Percentiles rank a stretch among this genome's conserved stretches.
Evolutionary conservation across 148 eudicot species (phyloP).

Genomic region (Polygonum aviculare): DNA sequence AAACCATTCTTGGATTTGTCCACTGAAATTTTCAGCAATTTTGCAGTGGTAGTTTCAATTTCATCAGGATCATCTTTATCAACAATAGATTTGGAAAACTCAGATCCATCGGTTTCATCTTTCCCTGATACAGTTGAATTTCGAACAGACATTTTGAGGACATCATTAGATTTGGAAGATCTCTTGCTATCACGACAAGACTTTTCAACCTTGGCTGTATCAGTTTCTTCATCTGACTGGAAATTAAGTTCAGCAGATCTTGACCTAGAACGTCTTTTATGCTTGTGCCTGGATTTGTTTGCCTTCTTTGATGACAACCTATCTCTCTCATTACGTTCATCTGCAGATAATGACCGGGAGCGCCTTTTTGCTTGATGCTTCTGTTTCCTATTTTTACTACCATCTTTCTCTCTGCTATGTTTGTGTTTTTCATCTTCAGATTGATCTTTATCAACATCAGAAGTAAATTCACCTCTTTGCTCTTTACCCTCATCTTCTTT

Average conservation of each 20-base stretch:
- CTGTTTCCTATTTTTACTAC: constrained; percentile 35
- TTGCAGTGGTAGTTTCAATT: constrained; percentile 17
- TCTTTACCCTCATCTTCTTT: constrained; percentile 20
- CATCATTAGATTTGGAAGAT: constrained; percentile 30
- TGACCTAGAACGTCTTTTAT: constrained; percentile 50
- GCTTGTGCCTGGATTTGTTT: constrained; percentile 31
- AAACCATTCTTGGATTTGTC: constrained; percentile 11
- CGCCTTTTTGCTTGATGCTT: constrained; percentile 40
- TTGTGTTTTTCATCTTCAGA: constrained; percentile 35
- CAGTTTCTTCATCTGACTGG: constrained; percentile 18
- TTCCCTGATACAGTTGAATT: constrained; percentile 17
- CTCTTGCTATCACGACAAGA: constrained; percentile 19
- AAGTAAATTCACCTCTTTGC: constrained; percentile 20
- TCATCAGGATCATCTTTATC: constrained; percentile 26
- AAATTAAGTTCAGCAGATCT: constrained; percentile 32
- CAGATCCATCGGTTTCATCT: constrained; percentile 21
- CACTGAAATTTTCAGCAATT: constrained; percentile 4
- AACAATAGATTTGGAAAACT: constrained; percentile 8
- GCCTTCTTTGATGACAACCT: constrained; percentile 31
- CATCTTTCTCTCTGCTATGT: constrained; percentile 21
- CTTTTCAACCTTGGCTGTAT: constrained; percentile 21
- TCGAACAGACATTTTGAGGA: constrained; percentile 14
- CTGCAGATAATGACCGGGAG: constrained; percentile 58
- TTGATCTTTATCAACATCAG: constrained; percentile 28
- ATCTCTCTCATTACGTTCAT: constrained; percentile 28